Evolutionary conservation across 495 filamentous ascomycete species (phyloP).

Genomic region (Penicillium simplicissimum): DNA sequence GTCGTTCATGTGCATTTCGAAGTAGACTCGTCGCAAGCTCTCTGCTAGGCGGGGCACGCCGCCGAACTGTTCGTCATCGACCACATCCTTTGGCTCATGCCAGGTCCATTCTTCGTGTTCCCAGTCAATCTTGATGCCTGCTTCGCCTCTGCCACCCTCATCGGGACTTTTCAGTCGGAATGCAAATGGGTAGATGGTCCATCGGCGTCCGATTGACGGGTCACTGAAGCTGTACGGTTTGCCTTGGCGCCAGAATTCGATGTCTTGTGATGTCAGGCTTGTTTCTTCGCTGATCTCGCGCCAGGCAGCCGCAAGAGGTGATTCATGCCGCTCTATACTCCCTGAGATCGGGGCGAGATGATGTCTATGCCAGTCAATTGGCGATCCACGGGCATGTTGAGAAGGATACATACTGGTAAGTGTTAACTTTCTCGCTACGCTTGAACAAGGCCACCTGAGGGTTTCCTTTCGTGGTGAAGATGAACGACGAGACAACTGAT

Average conservation of each 20-base stretch:
- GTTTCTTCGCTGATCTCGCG: conserved; percentile 67
- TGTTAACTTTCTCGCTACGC: conserved; percentile 53
- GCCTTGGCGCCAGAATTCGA: conserved; percentile 56
- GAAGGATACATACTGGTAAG: neutral
- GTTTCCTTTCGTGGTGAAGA: conserved; percentile 42
- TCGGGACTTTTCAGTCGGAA: conserved; percentile 49
- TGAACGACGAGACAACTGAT: conserved; percentile 57
- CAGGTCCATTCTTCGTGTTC: conserved; percentile 61
- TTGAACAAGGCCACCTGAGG: conserved; percentile 57
- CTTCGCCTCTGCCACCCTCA: conserved; percentile 30
- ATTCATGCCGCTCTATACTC: conserved; percentile 53
- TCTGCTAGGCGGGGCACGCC: conserved; percentile 58
- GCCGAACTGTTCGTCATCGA: conserved; percentile 40
- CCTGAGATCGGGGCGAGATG: conserved; percentile 62
- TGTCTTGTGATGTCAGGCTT: conserved; percentile 41
- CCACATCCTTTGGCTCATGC: conserved; percentile 50
- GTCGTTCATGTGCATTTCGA: conserved; percentile 47
- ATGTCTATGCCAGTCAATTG: conserved; percentile 35
- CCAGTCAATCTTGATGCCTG: conserved; percentile 58
- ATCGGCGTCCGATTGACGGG: conserved; percentile 50
- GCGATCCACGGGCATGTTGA: too few relatives aligned
- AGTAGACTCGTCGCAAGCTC: conserved; percentile 58
- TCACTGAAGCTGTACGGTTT: conserved; percentile 61
- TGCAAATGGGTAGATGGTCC: conserved; percentile 64
- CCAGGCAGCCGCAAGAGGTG: conserved; percentile 56